A percentile compares a stretch with the other conserved stretches of the same genome.
phyloP scores from a whole-genome alignment of 306 rosid genomes.

The Dryas octopetala region DNA sequence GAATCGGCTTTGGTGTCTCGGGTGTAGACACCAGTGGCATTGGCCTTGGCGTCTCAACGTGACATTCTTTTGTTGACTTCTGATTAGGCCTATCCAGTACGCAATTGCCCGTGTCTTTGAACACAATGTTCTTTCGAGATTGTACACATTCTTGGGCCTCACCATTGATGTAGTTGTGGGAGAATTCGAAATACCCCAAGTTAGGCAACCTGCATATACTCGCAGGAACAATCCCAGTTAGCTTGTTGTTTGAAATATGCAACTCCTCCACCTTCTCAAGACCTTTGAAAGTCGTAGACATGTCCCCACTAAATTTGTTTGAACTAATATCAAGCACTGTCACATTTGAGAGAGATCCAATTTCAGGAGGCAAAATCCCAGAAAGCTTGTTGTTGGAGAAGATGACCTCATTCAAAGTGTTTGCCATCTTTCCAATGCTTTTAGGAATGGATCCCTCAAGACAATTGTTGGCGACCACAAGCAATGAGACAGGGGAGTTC shows the following conservation, averaged over 20 bases:
- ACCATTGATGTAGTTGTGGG: constrained; percentile 60
- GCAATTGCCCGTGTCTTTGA: constrained; percentile 54
- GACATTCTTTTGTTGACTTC: constrained; percentile 34
- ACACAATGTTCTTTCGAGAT: constrained; percentile 11
- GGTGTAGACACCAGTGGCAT: too few relatives aligned
- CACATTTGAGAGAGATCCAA: constrained; percentile 38
- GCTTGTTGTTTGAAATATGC: constrained; percentile 43
- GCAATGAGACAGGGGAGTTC: constrained; percentile 47
- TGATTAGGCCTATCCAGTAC: constrained; percentile 63
- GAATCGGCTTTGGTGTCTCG: too few relatives aligned
- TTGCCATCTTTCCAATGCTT: constrained; percentile 55
- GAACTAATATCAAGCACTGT: constrained; percentile 46
- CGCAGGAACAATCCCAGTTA: constrained; percentile 57
- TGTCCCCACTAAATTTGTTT: constrained; percentile 50
- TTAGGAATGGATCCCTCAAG: constrained; percentile 57
- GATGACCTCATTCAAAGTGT: constrained; percentile 53
- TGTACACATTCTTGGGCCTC: constrained; percentile 57
- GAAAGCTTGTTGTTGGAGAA: constrained; percentile 40
- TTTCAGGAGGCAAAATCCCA: constrained; percentile 60
- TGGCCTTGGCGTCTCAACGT: neutral
- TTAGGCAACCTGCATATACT: constrained; percentile 48
- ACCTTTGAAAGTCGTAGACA: constrained; percentile 38
- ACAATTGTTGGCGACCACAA: constrained; percentile 56
- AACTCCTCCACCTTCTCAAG: constrained; percentile 36
- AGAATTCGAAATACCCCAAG: constrained; percentile 54